Base-by-base conservation (phyloP, 495 filamentous ascomycete genomes). In the Podospora australis region DNA sequence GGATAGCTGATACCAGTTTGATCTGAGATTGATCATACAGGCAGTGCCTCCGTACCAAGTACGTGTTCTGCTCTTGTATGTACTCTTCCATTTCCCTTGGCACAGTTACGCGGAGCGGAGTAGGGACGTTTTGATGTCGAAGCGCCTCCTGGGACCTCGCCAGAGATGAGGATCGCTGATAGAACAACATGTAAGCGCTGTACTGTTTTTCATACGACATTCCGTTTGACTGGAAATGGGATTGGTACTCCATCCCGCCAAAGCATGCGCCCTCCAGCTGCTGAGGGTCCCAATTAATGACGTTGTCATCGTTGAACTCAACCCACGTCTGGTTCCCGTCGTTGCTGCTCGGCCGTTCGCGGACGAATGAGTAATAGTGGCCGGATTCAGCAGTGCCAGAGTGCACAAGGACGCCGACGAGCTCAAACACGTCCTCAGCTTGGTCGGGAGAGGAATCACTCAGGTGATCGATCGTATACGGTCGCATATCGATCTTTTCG, bases 161-260 rank as follows among this genome's bases (percentile, higher is more conserved):
- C 47, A 88, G 71, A 10, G 78, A 79, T 1, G 84, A 81, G 4
- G 83, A 81, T 48, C 92, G 78, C 61, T 96, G 86, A 59, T 97
- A 99, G 68, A 99, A 96, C 30, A 99, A 75, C 88, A 97, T 96
- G 58, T 99, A 99, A 14, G 90, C 92, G 65, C 85, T 94, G 70
- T 82, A 90, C 6, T 74, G 72, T 60, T 92, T 95, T 44, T 80
- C 78, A 44, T 56, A 78, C 52, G 57, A 66, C 58, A 60, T 58
- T 41, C 55, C 77, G 68, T 50, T 67, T 29, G 49, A 69, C 54
- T 69, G 71, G 44, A 62, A 75, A 44, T 66, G 68, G 4, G 54
- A 29, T 23, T 74, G 68, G 39, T 79, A 78, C 48, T 77, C 80
- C 13, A 66, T 57, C 4, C 92, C 92, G 34, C 92, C 92, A 65